These are phyloP conservation scores for Microdochium trichocladiopsis DNA, from an alignment of 2,329 filamentous ascomycete species.

Conservation along the genomic window DNA sequence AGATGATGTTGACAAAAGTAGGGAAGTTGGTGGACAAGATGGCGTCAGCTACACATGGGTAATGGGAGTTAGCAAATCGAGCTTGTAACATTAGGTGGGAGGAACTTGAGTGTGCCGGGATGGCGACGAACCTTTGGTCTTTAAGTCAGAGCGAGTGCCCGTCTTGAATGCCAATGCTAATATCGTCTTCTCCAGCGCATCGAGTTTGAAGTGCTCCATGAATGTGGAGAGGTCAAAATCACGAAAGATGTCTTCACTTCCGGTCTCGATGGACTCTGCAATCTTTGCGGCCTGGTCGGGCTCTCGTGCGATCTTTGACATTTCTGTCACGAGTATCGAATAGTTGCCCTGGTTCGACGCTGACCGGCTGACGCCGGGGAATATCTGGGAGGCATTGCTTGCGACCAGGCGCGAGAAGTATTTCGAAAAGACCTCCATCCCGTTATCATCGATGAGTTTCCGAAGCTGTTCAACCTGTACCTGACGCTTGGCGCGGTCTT, in stretches of 20 bases:
- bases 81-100: background rate
- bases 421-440: constrained; percentile 97
- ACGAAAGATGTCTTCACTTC: constrained; percentile 86
- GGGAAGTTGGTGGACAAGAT: constrained; percentile 76
- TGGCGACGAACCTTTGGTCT: constrained; percentile 68
- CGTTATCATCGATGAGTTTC: constrained; percentile 96
- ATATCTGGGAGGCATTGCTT: constrained; percentile 87
- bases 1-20: constrained; percentile 70
- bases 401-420: constrained; percentile 91
- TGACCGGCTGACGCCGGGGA: constrained; percentile 68
- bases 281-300: constrained; percentile 81
- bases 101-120: constrained; percentile 3
- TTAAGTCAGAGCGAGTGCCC: constrained; percentile 72
- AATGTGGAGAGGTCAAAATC: constrained; percentile 96
- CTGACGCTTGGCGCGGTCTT: constrained; percentile 86
- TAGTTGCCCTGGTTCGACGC: constrained; percentile 76
- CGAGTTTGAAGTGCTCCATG: constrained; percentile 91
- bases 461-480: constrained; percentile 83
- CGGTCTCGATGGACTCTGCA: constrained; percentile 85
- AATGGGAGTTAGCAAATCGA: constrained; percentile 8
- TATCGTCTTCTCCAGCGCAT: constrained; percentile 80
- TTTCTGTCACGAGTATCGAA: constrained; percentile 72
- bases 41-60: constrained; percentile 63
- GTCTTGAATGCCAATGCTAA: constrained; percentile 84
- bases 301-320: constrained; percentile 78